phyloP scores from a whole-genome alignment of 1,284 basidiomycete genomes.

The Apiotrichum domesticum region DNA sequence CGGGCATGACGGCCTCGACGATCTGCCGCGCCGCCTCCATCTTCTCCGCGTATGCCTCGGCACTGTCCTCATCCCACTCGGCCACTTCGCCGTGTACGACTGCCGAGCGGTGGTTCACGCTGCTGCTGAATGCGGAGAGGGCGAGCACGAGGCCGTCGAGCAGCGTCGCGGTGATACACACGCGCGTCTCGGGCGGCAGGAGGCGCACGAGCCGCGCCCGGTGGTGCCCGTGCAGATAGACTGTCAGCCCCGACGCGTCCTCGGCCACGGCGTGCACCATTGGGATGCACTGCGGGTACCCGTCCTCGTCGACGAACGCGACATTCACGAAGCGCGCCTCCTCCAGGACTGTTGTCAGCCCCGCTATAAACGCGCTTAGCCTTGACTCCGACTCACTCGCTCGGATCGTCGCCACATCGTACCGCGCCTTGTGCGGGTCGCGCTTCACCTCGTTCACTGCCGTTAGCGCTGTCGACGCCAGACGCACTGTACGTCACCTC shows the following conservation, averaged over 20 bases:
- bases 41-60: neutral
- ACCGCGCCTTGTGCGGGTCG: slow-evolving; percentile 7
- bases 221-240: slow-evolving; percentile 22
- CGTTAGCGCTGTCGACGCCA: no score
- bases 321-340: slow-evolving; percentile 15
- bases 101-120: slow-evolving; percentile 33
- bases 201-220: slow-evolving; percentile 26
- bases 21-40: slow-evolving; percentile 10
- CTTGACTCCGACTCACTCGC: slow-evolving; percentile 1
- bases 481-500: slow-evolving; percentile 1
- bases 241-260: neutral
- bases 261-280: slow-evolving; percentile 6
- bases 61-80: slow-evolving; percentile 15
- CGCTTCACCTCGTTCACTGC: slow-evolving; percentile 11
- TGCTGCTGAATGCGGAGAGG: slow-evolving; percentile 26
- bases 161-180: slow-evolving; percentile 31
- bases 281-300: slow-evolving; percentile 12
- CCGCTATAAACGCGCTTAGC: no score
- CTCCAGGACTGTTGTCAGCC: slow-evolving; percentile 5
- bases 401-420: slow-evolving; percentile 4
- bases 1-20: slow-evolving; percentile 23
- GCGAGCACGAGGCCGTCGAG: slow-evolving; percentile 33
- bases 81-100: slow-evolving; percentile 30
- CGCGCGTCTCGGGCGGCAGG: slow-evolving; percentile 23
- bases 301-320: slow-evolving; percentile 15